Evolutionary conservation across 2,329 filamentous ascomycete species (phyloP).

Genomic region (Colletotrichum sp.): DNA sequence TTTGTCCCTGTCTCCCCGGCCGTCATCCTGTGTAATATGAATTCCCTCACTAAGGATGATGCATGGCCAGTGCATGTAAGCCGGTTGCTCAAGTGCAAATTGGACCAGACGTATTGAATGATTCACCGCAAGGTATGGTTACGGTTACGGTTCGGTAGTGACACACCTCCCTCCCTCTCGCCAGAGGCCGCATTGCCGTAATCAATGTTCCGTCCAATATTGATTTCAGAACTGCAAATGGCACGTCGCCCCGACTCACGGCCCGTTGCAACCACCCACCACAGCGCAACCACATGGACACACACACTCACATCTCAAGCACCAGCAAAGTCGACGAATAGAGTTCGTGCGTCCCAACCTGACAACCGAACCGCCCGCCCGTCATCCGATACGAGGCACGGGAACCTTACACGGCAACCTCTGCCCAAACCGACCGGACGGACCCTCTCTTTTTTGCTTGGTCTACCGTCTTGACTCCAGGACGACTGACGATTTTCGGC

Average conservation of each 20-base stretch:
- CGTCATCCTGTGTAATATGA: neutral
- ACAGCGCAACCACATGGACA: neutral
- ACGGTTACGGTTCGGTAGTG: neutral
- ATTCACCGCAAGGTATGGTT: neutral
- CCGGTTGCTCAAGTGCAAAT: neutral
- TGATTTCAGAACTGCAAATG: neutral
- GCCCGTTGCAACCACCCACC: neutral
- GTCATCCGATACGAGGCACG: conserved; percentile 16
- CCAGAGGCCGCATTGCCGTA: neutral
- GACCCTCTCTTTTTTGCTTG: neutral
- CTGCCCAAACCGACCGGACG: neutral
- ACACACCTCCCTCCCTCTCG: neutral
- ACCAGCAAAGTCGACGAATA: neutral
- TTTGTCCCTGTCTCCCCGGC: neutral
- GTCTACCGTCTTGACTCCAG: neutral
- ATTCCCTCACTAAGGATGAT: neutral
- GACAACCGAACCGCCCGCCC: conserved; percentile 1
- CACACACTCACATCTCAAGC: neutral
- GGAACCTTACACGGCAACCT: conserved; percentile 2
- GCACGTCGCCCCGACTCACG: neutral
- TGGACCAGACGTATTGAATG: neutral
- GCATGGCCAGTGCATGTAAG: neutral
- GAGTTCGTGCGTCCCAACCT: conserved; percentile 17
- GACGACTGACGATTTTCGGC: neutral
- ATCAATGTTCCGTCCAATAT: neutral